phyloP scores from a whole-genome alignment of 768 basidiomycete species.

The Trametes cubensis region DNA sequence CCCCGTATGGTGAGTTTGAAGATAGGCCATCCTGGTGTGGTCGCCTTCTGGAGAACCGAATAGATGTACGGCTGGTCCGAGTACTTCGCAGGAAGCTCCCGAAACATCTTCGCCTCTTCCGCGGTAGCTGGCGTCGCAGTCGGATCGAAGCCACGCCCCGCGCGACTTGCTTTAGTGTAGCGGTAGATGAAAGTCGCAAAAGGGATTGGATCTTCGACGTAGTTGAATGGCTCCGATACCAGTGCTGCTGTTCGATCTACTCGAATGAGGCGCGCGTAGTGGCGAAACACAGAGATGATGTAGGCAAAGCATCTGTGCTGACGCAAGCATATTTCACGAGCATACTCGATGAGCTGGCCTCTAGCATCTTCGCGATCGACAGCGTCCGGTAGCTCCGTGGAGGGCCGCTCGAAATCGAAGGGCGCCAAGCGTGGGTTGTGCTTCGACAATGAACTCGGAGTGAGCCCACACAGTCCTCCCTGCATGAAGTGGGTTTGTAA shows the following conservation, averaged over 20 bases:
- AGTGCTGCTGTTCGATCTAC: neutral
- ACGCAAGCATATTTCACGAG: too few relatives aligned
- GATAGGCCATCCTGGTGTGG: neutral
- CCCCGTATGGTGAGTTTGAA: neutral
- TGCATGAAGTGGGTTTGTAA: too few relatives aligned
- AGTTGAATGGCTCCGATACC: slow-evolving; percentile 13
- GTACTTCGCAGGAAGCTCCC: neutral
- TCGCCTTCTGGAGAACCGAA: neutral
- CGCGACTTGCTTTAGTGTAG: neutral
- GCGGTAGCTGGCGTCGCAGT: neutral
- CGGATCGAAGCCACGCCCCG: slow-evolving; percentile 10
- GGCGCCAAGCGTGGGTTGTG: too few relatives aligned
- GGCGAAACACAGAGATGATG: neutral
- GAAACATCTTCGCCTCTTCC: neutral
- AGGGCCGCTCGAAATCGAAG: too few relatives aligned
- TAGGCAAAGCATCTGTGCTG: neutral
- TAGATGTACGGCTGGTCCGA: neutral
- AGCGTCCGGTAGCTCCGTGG: too few relatives aligned
- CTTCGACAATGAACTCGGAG: too few relatives aligned
- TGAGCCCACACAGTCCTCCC: too few relatives aligned
- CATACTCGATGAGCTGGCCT: too few relatives aligned
- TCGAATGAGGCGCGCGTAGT: neutral
- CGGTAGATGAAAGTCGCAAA: slow-evolving; percentile 1
- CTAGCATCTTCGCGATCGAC: too few relatives aligned
- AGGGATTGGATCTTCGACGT: neutral